Conservation (phyloP, 768 basidiomycete species). For the Gymnopilus dilepis region DNA sequence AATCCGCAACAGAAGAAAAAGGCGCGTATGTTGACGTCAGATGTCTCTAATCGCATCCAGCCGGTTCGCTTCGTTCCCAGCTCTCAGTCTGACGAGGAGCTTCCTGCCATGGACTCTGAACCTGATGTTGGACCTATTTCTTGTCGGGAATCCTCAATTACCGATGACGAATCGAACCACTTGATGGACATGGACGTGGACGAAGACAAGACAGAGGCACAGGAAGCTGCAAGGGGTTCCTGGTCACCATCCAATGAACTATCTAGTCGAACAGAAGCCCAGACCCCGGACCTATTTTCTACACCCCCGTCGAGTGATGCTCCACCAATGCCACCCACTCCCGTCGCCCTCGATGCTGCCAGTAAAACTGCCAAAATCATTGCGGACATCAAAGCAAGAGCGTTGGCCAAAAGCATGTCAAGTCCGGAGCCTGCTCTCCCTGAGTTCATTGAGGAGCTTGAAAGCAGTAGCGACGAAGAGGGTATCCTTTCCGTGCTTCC, state of each 20-base stretch:
- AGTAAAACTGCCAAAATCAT: conserved; percentile 63
- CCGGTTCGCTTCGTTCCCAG: conserved; percentile 54
- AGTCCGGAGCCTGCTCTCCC: conserved; percentile 48
- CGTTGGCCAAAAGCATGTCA: conserved; percentile 49
- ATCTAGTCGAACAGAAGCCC: conserved; percentile 1
- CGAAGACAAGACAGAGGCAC: not conserved
- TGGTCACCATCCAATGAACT: not conserved
- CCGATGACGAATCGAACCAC: not conserved
- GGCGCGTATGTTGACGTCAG: conserved; percentile 41
- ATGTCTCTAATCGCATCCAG: conserved; percentile 23
- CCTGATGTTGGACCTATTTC: not conserved
- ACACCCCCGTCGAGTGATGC: conserved; percentile 31
- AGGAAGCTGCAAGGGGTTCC: not conserved
- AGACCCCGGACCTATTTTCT: conserved; percentile 11
- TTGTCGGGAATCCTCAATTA: not conserved
- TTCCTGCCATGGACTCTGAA: not conserved
- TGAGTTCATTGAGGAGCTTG: conserved; percentile 50
- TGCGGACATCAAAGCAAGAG: conserved; percentile 67
- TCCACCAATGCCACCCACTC: conserved; percentile 34
- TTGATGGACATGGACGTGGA: conserved; percentile 4
- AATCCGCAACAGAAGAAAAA: conserved; percentile 38
- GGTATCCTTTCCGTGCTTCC: conserved; percentile 25
- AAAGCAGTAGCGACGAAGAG: conserved; percentile 59
- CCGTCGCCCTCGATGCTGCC: conserved; percentile 39
- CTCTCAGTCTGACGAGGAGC: conserved; percentile 62